Base-by-base conservation (phyloP, 768 basidiomycete species). In the Galerina sulciceps region DNA sequence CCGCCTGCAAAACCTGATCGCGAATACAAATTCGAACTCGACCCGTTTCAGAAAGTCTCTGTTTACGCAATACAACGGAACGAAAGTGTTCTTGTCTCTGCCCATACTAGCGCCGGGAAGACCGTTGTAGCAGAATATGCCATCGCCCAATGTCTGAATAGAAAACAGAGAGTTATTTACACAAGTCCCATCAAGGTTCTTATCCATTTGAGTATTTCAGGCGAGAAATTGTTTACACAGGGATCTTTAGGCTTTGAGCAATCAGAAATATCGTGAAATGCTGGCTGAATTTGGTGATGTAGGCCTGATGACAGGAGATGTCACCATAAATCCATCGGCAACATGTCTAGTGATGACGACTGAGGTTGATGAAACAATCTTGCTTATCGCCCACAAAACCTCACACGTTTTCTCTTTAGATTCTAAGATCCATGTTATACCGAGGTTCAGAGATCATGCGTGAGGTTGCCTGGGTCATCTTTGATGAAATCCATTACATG, bases 401-500 rank as follows among this genome's bases (percentile, higher is more conserved):
- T 31, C 15, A 3, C 8, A 37, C 26, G 15, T 45, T 42, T 58
- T 26, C 11, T 18, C 36, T 8, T n/a, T 26, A 99, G 95, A 99
- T 99, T 87, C 73, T 99, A 51, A 88, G 97, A 17, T 98, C 96
- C 4, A 99, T 99, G 96, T 79, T 99, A 23, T 99, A 99, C 70
- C 89, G 97, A 53, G 97, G 97, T 38, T 98, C 95, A 3, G 97
- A 99, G 77, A 90, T 99, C 64, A 96, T 99, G 91, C 92, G 97
- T 56, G 97, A 99, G 79, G 96, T 99, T n/a, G 95, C 96, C 1
- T 99, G 97, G 97, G 96, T 99, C 56, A 87, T 99, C 63, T 99
- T 99, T 73, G 97, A 99, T 71, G 97, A 99, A 76, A 97, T 99
- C 60, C 97, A 99, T 71, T 99, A 99, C 76, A 99, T 99, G 97